A percentile compares a stretch with the other conserved stretches of the same genome.
Conservation (phyloP, 306 rosid genomes). For the Quercus gilva region DNA sequence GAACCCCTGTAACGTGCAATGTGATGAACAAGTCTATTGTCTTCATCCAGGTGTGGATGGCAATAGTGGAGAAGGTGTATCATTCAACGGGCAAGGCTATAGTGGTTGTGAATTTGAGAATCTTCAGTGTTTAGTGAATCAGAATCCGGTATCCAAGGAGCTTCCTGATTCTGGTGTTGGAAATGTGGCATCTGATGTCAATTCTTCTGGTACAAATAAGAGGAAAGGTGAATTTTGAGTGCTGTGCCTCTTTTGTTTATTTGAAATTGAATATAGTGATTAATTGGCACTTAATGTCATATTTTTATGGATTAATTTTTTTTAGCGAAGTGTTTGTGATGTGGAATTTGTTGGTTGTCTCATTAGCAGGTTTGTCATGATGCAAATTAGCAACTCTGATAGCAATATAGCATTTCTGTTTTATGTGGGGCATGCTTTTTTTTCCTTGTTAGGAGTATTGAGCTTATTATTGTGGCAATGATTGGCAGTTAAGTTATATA, state of each 20-base stretch:
- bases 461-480: not conserved
- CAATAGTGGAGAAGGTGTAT: conserved; percentile 40
- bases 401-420: not conserved
- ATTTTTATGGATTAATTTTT: conserved; percentile 10
- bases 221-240: conserved; percentile 50
- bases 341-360: conserved; percentile 13
- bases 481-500: not conserved
- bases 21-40: conserved; percentile 79
- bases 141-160: conserved; percentile 58
- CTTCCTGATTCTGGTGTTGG: conserved; percentile 58
- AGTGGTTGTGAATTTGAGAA: conserved; percentile 80
- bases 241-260: not conserved
- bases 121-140: conserved; percentile 67
- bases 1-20: conserved; percentile 86
- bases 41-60: conserved; percentile 60
- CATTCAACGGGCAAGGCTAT: conserved; percentile 44
- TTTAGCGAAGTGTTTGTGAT: conserved; percentile 12
- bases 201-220: conserved; percentile 44
- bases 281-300: not conserved
- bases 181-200: conserved; percentile 36
- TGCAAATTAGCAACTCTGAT: not conserved
- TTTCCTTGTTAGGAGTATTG: not conserved
- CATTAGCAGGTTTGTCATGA: not conserved
- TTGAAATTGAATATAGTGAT: not conserved
- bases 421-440: not conserved